A percentile compares a stretch with the other conserved stretches of the same genome.
These are phyloP conservation scores for Metahyphopichia silvanorum DNA, from an alignment of 805 yeast genomes.

Conservation along the genomic window DNA sequence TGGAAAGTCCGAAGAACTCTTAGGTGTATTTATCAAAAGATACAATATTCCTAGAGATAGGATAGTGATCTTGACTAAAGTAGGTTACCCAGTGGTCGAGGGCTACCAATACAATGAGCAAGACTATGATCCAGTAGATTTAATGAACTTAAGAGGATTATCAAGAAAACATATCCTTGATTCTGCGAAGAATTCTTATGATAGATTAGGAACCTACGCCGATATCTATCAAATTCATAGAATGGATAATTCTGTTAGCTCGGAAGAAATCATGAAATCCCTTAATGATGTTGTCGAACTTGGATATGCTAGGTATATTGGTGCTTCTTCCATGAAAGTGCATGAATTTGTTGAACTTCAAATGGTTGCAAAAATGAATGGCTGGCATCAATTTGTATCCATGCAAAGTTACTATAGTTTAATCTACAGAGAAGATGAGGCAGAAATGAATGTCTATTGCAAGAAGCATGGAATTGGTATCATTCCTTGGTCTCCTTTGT, in stretches of 20 bases:
- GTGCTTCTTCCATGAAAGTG: slow-evolving; percentile 6
- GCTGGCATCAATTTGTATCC: slow-evolving; percentile 3
- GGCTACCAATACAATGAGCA: too few species aligned
- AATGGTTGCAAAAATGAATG: not conserved
- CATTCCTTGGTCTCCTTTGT: slow-evolving; percentile 59
- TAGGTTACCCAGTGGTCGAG: slow-evolving; percentile 8
- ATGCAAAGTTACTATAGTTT: slow-evolving; percentile 7
- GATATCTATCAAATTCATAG: slow-evolving; percentile 9
- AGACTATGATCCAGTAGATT: slow-evolving; percentile 6
- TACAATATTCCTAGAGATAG: slow-evolving; percentile 16
- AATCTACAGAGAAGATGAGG: slow-evolving; percentile 6
- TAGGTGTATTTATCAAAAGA: slow-evolving; percentile 18
- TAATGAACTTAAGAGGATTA: slow-evolving; percentile 33
- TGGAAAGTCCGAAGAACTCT: slow-evolving; percentile 15
- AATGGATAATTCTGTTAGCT: slow-evolving; percentile 5
- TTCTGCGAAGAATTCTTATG: slow-evolving; percentile 37
- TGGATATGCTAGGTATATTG: slow-evolving; percentile 9
- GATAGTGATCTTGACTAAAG: slow-evolving; percentile 17
- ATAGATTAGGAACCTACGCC: slow-evolving; percentile 40
- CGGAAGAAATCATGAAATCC: slow-evolving; percentile 7
- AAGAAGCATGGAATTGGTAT: slow-evolving; percentile 50
- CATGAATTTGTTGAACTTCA: slow-evolving; percentile 1
- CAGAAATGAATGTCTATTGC: slow-evolving; percentile 38
- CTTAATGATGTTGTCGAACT: slow-evolving; percentile 7
- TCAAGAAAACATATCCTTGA: slow-evolving; percentile 40